phyloP scores from a whole-genome alignment of 2,329 filamentous ascomycete species.

The Talaromyces sp. region DNA sequence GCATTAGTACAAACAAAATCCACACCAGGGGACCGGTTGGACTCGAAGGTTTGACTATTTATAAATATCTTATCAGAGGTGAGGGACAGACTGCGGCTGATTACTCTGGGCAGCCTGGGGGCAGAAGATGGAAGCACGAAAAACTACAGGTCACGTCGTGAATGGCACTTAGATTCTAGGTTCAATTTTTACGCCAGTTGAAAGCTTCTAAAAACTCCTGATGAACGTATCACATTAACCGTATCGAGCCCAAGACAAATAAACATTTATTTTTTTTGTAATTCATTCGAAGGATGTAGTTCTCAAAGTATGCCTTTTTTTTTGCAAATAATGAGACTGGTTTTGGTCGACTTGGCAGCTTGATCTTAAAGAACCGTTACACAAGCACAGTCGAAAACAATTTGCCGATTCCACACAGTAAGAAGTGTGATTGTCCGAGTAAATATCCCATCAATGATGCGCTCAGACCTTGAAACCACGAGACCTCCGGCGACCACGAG shows the following conservation, averaged over 20 bases:
- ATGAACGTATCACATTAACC: neutral
- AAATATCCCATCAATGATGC: slow-evolving; percentile 12
- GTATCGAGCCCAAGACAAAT: neutral
- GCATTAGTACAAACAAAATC: slow-evolving; percentile 98
- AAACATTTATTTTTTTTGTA: neutral
- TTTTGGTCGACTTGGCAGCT: neutral
- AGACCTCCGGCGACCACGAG: slow-evolving; percentile 97
- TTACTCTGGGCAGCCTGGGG: slow-evolving; percentile 55
- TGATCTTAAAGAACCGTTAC: neutral
- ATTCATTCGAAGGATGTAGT: neutral
- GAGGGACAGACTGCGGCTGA: slow-evolving; percentile 73
- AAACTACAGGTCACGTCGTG: slow-evolving; percentile 29
- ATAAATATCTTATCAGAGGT: slow-evolving; percentile 89
- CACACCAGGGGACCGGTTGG: slow-evolving; percentile 91
- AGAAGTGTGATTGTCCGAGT: slow-evolving; percentile 4
- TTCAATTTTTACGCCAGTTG: neutral
- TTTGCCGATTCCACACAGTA: neutral
- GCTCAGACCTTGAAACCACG: slow-evolving; percentile 99
- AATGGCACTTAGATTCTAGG: neutral
- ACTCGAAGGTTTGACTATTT: slow-evolving; percentile 89
- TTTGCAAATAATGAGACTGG: neutral
- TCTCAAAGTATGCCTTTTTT: neutral
- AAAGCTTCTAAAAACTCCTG: neutral
- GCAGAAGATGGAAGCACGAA: slow-evolving; percentile 54
- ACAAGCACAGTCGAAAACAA: neutral